Evolutionary conservation across 2,329 filamentous ascomycete genomes (phyloP).

Genomic region (Reticulascus tulasneorum): DNA sequence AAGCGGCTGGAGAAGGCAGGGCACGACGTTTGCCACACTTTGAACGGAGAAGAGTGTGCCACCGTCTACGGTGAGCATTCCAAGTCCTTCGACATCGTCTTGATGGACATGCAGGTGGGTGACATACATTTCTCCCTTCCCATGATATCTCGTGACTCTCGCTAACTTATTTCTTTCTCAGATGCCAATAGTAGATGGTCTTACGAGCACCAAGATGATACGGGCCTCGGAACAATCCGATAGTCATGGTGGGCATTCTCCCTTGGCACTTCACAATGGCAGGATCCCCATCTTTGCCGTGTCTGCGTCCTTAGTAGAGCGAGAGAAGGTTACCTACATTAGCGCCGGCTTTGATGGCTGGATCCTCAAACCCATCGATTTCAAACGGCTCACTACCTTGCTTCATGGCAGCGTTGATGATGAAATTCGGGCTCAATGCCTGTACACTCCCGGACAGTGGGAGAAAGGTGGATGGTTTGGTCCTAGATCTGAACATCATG

Average conservation of each 20-base stretch:
- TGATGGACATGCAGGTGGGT: slow-evolving; percentile 90
- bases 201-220: slow-evolving; percentile 80
- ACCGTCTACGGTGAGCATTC: slow-evolving; percentile 62
- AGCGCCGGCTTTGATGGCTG: slow-evolving; percentile 82
- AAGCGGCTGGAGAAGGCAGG: slow-evolving; percentile 76
- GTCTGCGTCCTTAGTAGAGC: slow-evolving; percentile 75
- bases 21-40: slow-evolving; percentile 66
- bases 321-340: slow-evolving; percentile 64
- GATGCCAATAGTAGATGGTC: slow-evolving; percentile 91
- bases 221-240: slow-evolving; percentile 62
- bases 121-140: slow-evolving; percentile 1
- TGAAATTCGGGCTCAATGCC: slow-evolving; percentile 51
- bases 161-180: slow-evolving; percentile 27
- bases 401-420: slow-evolving; percentile 65
- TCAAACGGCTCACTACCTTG: slow-evolving; percentile 66
- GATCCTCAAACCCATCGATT: slow-evolving; percentile 86
- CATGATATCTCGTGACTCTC: neutral
- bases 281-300: slow-evolving; percentile 81
- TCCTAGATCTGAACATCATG: slow-evolving; percentile 10
- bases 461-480: slow-evolving; percentile 82
- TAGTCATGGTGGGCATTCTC: slow-evolving; percentile 48
- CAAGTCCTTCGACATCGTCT: slow-evolving; percentile 66
- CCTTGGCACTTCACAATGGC: slow-evolving; percentile 54
- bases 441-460: slow-evolving; percentile 73
- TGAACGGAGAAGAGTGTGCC: slow-evolving; percentile 84